Conservation (phyloP, 129 eudicot species). For the Chrysanthemum seticuspe region DNA sequence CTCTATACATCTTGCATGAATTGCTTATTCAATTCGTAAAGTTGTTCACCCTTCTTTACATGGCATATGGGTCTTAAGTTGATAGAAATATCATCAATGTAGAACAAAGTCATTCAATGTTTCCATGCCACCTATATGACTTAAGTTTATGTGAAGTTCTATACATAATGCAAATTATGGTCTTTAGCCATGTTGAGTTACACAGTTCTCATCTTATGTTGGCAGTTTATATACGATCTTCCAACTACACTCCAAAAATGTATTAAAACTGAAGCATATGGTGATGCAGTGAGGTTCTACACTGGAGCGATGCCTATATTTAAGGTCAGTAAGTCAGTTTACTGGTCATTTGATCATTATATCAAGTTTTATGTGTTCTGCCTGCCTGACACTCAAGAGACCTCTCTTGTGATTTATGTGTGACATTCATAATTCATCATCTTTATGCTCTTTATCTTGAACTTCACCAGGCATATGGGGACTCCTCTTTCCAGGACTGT, state of each 20-base stretch:
- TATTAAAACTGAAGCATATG: constrained; percentile 90
- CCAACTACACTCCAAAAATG: constrained; percentile 92
- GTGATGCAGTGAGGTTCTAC: constrained; percentile 95
- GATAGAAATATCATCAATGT: constrained; percentile 1
- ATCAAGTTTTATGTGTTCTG: constrained; percentile 14
- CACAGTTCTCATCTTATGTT: constrained; percentile 38
- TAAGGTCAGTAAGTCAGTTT: constrained; percentile 71
- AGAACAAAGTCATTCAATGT: constrained; percentile 11
- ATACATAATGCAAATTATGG: constrained; percentile 28
- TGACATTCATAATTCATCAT: not conserved
- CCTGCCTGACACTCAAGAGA: not conserved
- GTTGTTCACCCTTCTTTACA: no score
- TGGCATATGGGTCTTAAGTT: not conserved
- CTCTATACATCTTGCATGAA: not conserved
- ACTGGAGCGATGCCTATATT: constrained; percentile 98
- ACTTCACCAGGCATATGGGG: constrained; percentile 73
- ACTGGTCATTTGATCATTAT: constrained; percentile 16
- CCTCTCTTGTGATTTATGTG: not conserved
- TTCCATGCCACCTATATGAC: not conserved
- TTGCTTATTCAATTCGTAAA: not conserved
- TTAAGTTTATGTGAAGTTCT: constrained; percentile 22
- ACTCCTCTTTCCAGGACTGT: constrained; percentile 91
- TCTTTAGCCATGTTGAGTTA: constrained; percentile 39
- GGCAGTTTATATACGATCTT: constrained; percentile 96
- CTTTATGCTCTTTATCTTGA: constrained; percentile 20